A percentile compares a stretch with the other conserved stretches of the same genome.
Evolutionary conservation across 352 stramenopile genomes (phyloP).

Genomic region (Chloridella minuta): DNA sequence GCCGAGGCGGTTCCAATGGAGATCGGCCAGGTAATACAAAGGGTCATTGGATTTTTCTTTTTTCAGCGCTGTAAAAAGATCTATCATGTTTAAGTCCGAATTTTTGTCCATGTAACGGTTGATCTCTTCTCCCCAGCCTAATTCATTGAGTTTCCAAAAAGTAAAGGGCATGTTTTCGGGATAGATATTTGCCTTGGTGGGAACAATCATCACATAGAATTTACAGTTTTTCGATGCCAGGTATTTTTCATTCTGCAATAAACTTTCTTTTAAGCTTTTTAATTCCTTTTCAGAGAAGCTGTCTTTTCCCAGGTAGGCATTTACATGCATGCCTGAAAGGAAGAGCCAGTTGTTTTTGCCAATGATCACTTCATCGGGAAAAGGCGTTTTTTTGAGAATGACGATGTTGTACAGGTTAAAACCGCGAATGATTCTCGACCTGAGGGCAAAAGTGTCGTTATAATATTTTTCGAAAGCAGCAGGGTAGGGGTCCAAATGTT

Average conservation of each 20-base stretch:
- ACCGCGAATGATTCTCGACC: neutral
- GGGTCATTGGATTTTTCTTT: neutral
- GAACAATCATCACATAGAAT: neutral
- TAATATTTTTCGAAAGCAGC: neutral
- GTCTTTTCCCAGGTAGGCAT: neutral
- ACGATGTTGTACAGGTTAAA: neutral
- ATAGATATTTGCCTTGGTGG: neutral
- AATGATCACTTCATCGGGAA: neutral
- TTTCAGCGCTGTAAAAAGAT: neutral
- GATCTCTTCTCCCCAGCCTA: too few species aligned
- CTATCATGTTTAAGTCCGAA: too few species aligned
- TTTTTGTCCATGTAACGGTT: neutral
- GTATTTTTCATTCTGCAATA: neutral
- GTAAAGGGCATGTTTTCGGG: neutral
- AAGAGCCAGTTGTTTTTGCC: neutral
- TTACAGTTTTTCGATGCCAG: neutral
- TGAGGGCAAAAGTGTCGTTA: neutral
- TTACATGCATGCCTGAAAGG: neutral
- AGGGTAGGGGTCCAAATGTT: neutral
- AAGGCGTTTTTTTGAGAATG: neutral
- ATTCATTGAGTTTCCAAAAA: neutral
- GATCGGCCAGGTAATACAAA: neutral
- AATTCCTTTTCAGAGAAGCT: neutral
- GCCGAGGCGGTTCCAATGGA: neutral
- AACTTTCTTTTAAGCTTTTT: neutral